phyloP scores from a whole-genome alignment of 1,139 yeast genomes.

The Magnusiomyces tetraspermus region DNA sequence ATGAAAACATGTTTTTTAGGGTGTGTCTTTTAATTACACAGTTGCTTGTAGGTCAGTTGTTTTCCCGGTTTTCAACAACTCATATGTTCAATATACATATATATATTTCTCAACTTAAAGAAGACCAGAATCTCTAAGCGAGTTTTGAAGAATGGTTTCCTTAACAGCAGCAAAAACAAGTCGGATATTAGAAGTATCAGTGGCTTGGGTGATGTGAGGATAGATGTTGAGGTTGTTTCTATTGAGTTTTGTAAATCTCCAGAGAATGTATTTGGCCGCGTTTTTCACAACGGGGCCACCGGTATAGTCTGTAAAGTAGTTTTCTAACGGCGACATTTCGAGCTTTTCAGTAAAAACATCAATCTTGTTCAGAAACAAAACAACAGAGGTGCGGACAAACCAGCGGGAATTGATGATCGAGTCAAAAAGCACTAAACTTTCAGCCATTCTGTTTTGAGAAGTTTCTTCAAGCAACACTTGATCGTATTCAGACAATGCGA shows the following conservation, averaged over 20 bases:
- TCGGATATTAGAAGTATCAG: slow-evolving; percentile 82
- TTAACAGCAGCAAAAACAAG: slow-evolving; percentile 86
- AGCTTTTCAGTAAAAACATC: slow-evolving; percentile 83
- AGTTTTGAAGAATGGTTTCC: slow-evolving; percentile 79
- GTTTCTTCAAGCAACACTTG: slow-evolving; percentile 71
- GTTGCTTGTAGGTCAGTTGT: too few species aligned
- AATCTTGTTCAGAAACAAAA: slow-evolving; percentile 76
- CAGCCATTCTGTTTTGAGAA: slow-evolving; percentile 70
- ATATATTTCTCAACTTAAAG: too few species aligned
- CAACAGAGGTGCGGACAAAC: slow-evolving; percentile 82
- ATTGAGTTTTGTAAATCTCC: slow-evolving; percentile 84
- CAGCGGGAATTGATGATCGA: slow-evolving; percentile 87
- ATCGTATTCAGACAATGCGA: slow-evolving; percentile 82
- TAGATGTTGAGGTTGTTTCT: slow-evolving; percentile 73
- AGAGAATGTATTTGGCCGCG: slow-evolving; percentile 84
- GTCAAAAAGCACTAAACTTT: slow-evolving; percentile 75
- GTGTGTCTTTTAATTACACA: too few species aligned
- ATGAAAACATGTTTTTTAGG: too few species aligned
- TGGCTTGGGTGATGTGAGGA: slow-evolving; percentile 91
- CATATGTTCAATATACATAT: too few species aligned
- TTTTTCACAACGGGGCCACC: slow-evolving; percentile 84
- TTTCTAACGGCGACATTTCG: slow-evolving; percentile 71
- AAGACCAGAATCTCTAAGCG: slow-evolving; percentile 78
- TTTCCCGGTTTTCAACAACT: too few species aligned
- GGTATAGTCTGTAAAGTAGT: slow-evolving; percentile 79